Evolutionary conservation across 2,329 filamentous ascomycete species (phyloP).

Genomic region (Trichocomaceae sp.): DNA sequence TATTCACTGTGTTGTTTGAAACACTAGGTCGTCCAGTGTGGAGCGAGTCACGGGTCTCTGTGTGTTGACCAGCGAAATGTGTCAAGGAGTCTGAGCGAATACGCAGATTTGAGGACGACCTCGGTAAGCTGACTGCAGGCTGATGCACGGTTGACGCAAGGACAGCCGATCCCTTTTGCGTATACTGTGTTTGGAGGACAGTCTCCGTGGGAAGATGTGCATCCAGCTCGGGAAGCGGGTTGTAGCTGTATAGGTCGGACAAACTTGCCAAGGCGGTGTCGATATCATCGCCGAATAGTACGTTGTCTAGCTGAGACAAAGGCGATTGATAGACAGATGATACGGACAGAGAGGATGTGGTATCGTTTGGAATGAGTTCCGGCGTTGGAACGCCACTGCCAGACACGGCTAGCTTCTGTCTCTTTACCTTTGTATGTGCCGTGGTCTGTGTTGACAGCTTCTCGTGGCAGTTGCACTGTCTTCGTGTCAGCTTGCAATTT

Average conservation of each 20-base stretch:
- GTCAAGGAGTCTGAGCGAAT: neutral
- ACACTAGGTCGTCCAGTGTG: neutral
- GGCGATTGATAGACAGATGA: constrained; percentile 3
- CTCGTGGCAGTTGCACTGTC: constrained; percentile 37
- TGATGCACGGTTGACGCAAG: neutral
- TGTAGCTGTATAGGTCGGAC: neutral
- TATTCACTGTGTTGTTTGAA: neutral
- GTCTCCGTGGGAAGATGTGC: neutral
- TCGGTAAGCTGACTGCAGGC: neutral
- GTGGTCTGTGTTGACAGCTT: constrained; percentile 15
- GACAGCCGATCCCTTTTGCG: neutral
- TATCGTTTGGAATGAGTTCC: neutral
- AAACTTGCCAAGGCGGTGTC: neutral
- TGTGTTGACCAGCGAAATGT: neutral
- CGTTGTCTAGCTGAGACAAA: neutral
- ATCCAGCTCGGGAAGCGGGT: neutral
- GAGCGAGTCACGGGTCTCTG: neutral
- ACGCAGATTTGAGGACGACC: neutral
- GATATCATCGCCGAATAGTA: neutral
- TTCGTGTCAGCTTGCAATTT: constrained; percentile 14
- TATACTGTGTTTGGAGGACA: neutral
- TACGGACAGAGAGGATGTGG: constrained; percentile 1
- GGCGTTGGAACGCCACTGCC: neutral
- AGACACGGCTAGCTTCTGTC: neutral
- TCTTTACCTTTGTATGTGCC: neutral